Conservation (phyloP, 352 stramenopile species). For the Phytophthora hybrid region DNA sequence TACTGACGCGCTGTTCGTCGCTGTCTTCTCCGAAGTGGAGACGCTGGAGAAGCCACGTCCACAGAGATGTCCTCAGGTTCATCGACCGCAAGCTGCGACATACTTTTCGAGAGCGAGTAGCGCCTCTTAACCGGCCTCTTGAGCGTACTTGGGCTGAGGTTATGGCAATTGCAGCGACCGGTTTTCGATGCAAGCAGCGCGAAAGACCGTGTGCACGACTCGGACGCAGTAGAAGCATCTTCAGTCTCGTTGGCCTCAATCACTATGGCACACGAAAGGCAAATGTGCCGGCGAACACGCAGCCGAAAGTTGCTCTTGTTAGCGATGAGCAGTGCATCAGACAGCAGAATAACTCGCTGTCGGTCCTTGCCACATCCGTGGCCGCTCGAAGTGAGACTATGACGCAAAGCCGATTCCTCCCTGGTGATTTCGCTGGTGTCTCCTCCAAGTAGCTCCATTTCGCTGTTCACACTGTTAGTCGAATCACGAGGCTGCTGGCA, state of each 20-base stretch:
- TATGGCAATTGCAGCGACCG: conserved; percentile 65
- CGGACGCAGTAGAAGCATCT: background rate
- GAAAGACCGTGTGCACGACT: conserved; percentile 33
- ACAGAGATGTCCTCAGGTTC: background rate
- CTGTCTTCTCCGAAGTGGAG: conserved; percentile 34
- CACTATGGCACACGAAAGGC: conserved; percentile 60
- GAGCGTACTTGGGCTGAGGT: conserved; percentile 53
- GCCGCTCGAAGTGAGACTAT: conserved; percentile 33
- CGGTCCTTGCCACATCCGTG: conserved; percentile 38
- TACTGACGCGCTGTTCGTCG: conserved; percentile 53
- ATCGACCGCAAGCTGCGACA: conserved; percentile 17
- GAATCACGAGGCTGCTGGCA: conserved; percentile 14
- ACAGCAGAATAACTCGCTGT: conserved; percentile 65
- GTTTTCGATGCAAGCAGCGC: conserved; percentile 58
- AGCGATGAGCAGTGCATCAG: conserved; percentile 70
- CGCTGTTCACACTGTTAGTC: conserved; percentile 24
- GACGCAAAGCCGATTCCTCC: conserved; percentile 24
- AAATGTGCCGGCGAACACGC: conserved; percentile 68
- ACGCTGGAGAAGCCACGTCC: background rate
- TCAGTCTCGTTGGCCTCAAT: conserved; percentile 32
- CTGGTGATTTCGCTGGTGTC: conserved; percentile 18
- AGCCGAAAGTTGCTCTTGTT: conserved; percentile 58
- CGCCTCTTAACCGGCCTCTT: conserved; percentile 44
- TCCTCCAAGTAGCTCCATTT: conserved; percentile 31
- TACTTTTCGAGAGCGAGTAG: conserved; percentile 38